Evolutionary conservation across 164 flowering plant species (phyloP).

Genomic region (Magnolia changhungtana): DNA sequence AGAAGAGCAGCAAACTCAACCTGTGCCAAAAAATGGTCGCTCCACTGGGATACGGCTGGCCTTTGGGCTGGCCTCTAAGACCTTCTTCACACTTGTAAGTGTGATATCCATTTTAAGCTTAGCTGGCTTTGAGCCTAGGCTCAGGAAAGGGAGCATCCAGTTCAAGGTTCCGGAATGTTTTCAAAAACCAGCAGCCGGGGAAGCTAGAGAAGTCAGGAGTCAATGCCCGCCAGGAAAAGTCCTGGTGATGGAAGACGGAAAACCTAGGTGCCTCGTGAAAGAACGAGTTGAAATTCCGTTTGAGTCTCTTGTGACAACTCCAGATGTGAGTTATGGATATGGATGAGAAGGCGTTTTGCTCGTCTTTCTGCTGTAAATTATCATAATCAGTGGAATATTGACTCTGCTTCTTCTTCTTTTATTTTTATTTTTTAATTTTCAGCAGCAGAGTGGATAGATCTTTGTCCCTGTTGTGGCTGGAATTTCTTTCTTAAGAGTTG

Average conservation of each 20-base stretch:
- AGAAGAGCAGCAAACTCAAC: constrained; percentile 18
- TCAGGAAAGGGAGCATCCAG: constrained; percentile 32
- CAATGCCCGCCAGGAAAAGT: constrained; percentile 87
- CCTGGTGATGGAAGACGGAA: constrained; percentile 64
- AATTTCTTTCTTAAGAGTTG: background rate
- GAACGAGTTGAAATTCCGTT: constrained; percentile 89
- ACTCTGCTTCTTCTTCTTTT: background rate
- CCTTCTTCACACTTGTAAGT: constrained; percentile 57
- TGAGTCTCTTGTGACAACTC: constrained; percentile 43
- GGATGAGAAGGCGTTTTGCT: constrained; percentile 36
- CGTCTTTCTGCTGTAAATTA: constrained; percentile 8
- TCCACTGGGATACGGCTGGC: constrained; percentile 34
- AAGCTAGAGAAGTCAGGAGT: constrained; percentile 14
- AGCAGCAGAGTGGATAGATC: background rate
- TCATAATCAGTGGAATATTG: background rate
- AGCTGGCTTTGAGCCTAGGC: constrained; percentile 61
- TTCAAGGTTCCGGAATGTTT: constrained; percentile 33
- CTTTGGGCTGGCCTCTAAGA: constrained; percentile 51
- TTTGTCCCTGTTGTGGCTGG: background rate
- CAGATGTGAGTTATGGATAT: constrained; percentile 81
- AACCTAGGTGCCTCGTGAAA: constrained; percentile 79
- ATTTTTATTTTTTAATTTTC: background rate
- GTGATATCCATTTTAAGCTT: constrained; percentile 56
- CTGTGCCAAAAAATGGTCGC: constrained; percentile 17
- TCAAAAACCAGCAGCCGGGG: constrained; percentile 27